Evolutionary conservation across 2,329 filamentous ascomycete species (phyloP), one percentile per base, ranked within the genome.

Genomic region (Aspergillus cejpii): DNA sequence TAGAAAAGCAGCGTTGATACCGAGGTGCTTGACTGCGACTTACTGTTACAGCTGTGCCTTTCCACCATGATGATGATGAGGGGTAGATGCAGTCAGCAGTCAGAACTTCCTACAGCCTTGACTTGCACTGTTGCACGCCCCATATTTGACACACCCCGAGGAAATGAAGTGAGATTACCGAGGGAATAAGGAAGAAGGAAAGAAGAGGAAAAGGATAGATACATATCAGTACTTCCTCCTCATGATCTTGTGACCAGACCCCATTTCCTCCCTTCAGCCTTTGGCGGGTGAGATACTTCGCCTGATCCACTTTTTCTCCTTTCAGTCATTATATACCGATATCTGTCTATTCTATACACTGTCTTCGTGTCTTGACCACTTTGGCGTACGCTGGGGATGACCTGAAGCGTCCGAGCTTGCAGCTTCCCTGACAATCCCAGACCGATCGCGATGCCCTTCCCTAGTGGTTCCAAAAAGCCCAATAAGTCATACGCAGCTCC

Each of bases 371-470:
- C 21, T 41, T 23, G 14, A 23, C 41, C 29, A 23, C 17, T 45
- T 34, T 31, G 7, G 42, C 27, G n/a, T 37, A 28, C 31, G 15
- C 15, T 31, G 45, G 44, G 29, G 10, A 49, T 51, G 41, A 33
- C 44, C 40, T 49, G 42, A 39, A 48, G 44, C 26, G n/a, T 24
- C n/a, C 8, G n/a, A 37, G 27, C 23, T 23, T 33, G 23, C 23
- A 24, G 27, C 24, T 34, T 31, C 11, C 2, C 20, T 39, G 28
- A 43, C 40, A 29, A 20, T 36, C 28, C 37, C 40, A 27, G 40
- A 41, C 48, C 54, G 41, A 49, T 52, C 53, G 60, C 26, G 37
- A 65, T 65, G 62, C 60, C 58, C 34, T 46, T 61, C 24, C 50
- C 54, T 21, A 48, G 54, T 47, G 58, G 53, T 31, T 55, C 54